phyloP scores from a whole-genome alignment of 352 stramenopile species.

The Globisporangium takayamanum region DNA sequence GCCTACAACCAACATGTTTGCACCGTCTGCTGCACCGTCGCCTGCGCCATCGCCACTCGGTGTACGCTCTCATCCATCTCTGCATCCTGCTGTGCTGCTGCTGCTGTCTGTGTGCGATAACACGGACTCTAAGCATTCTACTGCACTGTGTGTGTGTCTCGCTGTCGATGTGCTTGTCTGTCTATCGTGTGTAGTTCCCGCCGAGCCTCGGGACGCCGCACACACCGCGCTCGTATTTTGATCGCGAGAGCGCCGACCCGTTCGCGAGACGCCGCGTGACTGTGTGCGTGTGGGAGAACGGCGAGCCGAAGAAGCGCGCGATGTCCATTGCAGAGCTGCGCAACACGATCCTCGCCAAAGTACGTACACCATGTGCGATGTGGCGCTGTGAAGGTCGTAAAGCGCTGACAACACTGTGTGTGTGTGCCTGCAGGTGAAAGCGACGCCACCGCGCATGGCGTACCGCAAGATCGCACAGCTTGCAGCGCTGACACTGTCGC shows the following conservation, averaged over 20 bases:
- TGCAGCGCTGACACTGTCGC: slow-evolving; percentile 43
- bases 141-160: not conserved
- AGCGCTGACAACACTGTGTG: not conserved
- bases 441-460: slow-evolving; percentile 47
- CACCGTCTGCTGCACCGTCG: slow-evolving; percentile 16
- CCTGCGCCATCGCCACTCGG: slow-evolving; percentile 17
- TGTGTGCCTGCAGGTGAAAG: slow-evolving; percentile 47
- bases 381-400: not conserved
- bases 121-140: not conserved
- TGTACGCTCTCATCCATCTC: slow-evolving; percentile 5
- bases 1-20: slow-evolving; percentile 36
- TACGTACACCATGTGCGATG: slow-evolving; percentile 14
- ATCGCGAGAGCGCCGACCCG: slow-evolving; percentile 32
- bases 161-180: slow-evolving; percentile 9
- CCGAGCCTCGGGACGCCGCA: slow-evolving; percentile 23
- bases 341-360: slow-evolving; percentile 73
- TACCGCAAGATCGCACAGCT: slow-evolving; percentile 69
- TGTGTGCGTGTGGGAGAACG: slow-evolving; percentile 75
- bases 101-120: not conserved
- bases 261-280: slow-evolving; percentile 62
- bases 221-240: slow-evolving; percentile 25
- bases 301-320: slow-evolving; percentile 53
- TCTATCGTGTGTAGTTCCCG: slow-evolving; percentile 5
- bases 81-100: not conserved
- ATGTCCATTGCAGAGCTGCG: slow-evolving; percentile 80